Evolutionary conservation across 306 rosid species (phyloP), one percentile per base, ranked within the genome.

Genomic region (Adenanthera pavonina): DNA sequence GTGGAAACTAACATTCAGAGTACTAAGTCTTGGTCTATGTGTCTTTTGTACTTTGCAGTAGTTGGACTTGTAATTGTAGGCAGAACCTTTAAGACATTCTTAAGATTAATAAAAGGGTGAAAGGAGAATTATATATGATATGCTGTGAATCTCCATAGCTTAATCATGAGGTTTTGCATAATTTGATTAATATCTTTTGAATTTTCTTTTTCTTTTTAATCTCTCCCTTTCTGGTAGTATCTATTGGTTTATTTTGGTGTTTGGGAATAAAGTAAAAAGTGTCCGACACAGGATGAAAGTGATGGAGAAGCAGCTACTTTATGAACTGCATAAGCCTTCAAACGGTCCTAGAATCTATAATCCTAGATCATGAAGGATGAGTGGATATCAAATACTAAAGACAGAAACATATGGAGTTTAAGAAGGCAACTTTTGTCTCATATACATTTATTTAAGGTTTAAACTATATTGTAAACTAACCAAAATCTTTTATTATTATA

Each of bases 201-300:
- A 49, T 40, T 74, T 57, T 60, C n/a, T 44, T 44, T 35, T 66
- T 54, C 14, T 44, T 41, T 61, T 46, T 47, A 16, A 62, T 54
- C 8, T 7, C 2, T 2, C 8, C 11, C 16, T 38, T 56, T 86
- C 4, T 76, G 57, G 75, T 57, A 47, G 79, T 72, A 83, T 72
- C 79, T 62, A 80, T 59, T 81, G 74, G 81, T 74, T 79, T 79
- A 62, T 77, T 82, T 78, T 72, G 52, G 38, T 84, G 80, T 79
- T 69, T 52, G 77, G 85, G 92, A 94, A 95, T 95, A 95, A 95
- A 95, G 97, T 57, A 75, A 89, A 95, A 95, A 86, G 97, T 79
- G 56, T 61, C 89, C 88, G 94, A 88, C 94, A 89, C 83, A 85
- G 41, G 85, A 86, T 81, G 86, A 89, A 86, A 90, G 93, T 74